These are phyloP conservation scores for Recurvomyces mirabilis DNA, from an alignment of 495 filamentous ascomycete genomes.

Conservation along the genomic window DNA sequence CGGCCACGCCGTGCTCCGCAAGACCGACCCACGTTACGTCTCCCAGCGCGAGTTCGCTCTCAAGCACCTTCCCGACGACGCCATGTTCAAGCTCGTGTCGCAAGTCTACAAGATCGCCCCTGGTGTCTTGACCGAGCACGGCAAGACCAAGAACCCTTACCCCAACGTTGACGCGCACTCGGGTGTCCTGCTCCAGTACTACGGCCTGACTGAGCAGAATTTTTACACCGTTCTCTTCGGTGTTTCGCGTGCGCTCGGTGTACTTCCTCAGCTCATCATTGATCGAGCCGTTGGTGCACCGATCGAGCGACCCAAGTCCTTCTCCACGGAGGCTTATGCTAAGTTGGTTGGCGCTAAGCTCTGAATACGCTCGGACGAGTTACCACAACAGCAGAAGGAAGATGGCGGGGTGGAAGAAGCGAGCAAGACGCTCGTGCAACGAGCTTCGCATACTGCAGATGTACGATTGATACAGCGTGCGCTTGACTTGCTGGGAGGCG, in stretches of 20 bases:
- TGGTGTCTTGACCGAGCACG: slow-evolving; percentile 93
- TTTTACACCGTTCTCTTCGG: slow-evolving; percentile 99
- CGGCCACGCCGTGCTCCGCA: slow-evolving; percentile 96
- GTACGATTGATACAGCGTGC: slow-evolving; percentile 12
- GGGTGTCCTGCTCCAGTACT: slow-evolving; percentile 98
- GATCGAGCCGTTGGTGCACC: slow-evolving; percentile 89
- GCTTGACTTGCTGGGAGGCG: slow-evolving; percentile 10
- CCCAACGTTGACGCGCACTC: slow-evolving; percentile 74
- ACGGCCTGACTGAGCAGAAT: slow-evolving; percentile 94
- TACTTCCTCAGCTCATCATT: slow-evolving; percentile 97
- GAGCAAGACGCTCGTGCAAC: neutral
- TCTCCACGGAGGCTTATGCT: slow-evolving; percentile 92
- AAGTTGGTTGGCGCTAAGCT: slow-evolving; percentile 86
- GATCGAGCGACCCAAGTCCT: slow-evolving; percentile 86
- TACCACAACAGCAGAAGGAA: neutral
- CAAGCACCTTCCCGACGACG: slow-evolving; percentile 82
- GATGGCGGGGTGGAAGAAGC: no score
- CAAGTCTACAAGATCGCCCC: slow-evolving; percentile 99
- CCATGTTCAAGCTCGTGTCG: slow-evolving; percentile 98
- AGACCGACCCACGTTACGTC: slow-evolving; percentile 97
- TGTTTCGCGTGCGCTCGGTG: slow-evolving; percentile 94
- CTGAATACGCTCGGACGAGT: slow-evolving; percentile 40
- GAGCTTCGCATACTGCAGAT: neutral
- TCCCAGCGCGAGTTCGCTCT: slow-evolving; percentile 94
- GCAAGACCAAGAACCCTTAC: slow-evolving; percentile 94